Conservation (phyloP, 2,329 filamentous ascomycete genomes). For the Cladosporium sp. region DNA sequence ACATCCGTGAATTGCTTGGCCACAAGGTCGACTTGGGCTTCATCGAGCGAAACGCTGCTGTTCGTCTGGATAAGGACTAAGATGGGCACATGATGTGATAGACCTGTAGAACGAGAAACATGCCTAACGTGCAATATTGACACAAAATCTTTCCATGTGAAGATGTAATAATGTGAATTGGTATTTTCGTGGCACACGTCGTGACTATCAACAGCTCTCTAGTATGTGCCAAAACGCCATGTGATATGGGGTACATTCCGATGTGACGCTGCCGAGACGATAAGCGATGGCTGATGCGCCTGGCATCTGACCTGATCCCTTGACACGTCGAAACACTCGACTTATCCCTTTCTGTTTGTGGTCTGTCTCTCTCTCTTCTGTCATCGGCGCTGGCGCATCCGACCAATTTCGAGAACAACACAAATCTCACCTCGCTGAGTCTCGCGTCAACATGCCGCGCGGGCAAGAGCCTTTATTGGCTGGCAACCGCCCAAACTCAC, state of each 20-base stretch:
- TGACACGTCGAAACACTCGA: neutral
- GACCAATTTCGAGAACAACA: neutral
- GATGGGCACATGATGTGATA: neutral
- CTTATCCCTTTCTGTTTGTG: neutral
- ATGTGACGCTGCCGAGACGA: neutral
- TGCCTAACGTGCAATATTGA: slow-evolving; percentile 6
- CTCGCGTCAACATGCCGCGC: slow-evolving; percentile 7
- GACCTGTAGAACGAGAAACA: slow-evolving; percentile 12
- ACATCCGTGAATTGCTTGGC: slow-evolving; percentile 86
- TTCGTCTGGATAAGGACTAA: slow-evolving; percentile 78
- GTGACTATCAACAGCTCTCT: too few species aligned
- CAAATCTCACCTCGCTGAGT: neutral
- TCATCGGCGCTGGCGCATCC: neutral
- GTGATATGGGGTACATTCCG: neutral
- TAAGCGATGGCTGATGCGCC: neutral
- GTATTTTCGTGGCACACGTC: too few species aligned
- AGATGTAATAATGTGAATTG: too few species aligned
- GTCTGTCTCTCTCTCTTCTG: neutral
- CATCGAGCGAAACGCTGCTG: slow-evolving; percentile 86
- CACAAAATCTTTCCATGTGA: neutral
- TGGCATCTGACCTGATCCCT: neutral
- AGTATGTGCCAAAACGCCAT: too few species aligned
- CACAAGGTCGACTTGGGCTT: slow-evolving; percentile 95
- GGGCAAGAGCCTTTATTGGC: slow-evolving; percentile 8
- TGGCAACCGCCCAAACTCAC: slow-evolving; percentile 48